These are phyloP conservation scores for Podospora conica DNA, from an alignment of 495 filamentous ascomycete species.

Conservation along the genomic window DNA sequence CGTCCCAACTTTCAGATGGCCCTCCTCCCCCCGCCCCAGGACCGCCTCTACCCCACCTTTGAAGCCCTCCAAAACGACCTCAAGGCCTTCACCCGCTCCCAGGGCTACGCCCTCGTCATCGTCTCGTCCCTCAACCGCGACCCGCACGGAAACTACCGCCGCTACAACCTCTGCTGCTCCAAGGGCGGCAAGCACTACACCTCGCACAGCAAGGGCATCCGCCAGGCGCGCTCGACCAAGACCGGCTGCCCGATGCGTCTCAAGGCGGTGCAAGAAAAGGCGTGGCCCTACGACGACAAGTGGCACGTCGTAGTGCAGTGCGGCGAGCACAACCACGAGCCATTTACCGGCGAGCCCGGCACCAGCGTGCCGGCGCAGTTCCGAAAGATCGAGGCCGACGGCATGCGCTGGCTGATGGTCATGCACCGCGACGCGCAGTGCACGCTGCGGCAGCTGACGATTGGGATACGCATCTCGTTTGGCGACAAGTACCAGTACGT, in stretches of 20 bases:
- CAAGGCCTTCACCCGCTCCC: constrained; percentile 27
- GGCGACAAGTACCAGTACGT: constrained; percentile 37
- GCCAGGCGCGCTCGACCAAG: constrained; percentile 26
- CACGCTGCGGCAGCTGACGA: constrained; percentile 30
- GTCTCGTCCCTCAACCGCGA: constrained; percentile 31
- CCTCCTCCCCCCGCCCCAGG: constrained; percentile 29
- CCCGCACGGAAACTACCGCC: constrained; percentile 27
- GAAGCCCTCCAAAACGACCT: constrained; percentile 22
- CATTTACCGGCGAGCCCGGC: constrained; percentile 30
- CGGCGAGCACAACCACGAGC: constrained; percentile 33
- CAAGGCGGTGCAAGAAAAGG: constrained; percentile 31
- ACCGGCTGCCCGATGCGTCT: constrained; percentile 32
- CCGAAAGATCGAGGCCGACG: constrained; percentile 33
- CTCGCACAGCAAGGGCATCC: constrained; percentile 26
- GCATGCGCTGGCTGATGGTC: constrained; percentile 31
- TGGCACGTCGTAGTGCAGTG: constrained; percentile 32
- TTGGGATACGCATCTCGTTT: constrained; percentile 31
- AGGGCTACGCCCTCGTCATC: constrained; percentile 31
- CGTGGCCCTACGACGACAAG: constrained; percentile 32
- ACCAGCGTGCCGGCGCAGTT: constrained; percentile 29
- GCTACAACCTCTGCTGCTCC: constrained; percentile 33
- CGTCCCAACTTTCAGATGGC: constrained; percentile 32
- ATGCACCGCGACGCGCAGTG: constrained; percentile 33
- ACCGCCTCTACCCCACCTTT: constrained; percentile 29
- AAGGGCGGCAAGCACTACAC: constrained; percentile 34